Percentiles rank a stretch among this genome's conserved stretches.
phyloP scores from a whole-genome alignment of 352 stramenopile species.

The Phytophthora quininea region DNA sequence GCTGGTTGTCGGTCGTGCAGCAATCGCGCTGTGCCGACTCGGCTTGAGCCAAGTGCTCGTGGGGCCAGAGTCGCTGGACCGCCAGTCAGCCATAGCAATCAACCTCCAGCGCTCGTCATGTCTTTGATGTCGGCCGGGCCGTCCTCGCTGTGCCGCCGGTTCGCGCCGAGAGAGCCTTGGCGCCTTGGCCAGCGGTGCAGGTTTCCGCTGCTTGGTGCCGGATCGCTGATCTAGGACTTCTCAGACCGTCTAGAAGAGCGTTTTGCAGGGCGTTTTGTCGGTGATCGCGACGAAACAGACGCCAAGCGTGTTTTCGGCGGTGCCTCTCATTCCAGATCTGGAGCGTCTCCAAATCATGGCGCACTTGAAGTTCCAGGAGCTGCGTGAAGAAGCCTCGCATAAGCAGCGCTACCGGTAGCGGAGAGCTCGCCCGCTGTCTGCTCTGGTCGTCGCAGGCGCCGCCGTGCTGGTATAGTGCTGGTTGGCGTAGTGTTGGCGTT shows the following conservation, averaged over 20 bases:
- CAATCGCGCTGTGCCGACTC: no score
- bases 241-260: background rate
- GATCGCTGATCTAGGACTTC: background rate
- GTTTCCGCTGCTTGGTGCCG: background rate
- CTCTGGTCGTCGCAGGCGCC: no score
- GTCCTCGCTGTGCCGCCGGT: no score
- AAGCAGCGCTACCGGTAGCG: no score
- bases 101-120: background rate
- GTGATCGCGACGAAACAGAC: background rate
- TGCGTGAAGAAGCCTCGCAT: no score
- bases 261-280: background rate
- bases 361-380: conserved; percentile 6
- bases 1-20: no score
- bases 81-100: conserved; percentile 1
- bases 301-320: background rate
- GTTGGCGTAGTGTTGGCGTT: no score
- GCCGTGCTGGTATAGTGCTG: no score
- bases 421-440: no score
- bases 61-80: background rate
- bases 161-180: no score
- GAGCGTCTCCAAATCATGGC: background rate
- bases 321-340: background rate
- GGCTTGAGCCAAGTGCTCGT: background rate
- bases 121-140: conserved; percentile 2
- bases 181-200: background rate